Conservation (phyloP, 2,329 filamentous ascomycete genomes). For the Neofusicoccum sp. region DNA sequence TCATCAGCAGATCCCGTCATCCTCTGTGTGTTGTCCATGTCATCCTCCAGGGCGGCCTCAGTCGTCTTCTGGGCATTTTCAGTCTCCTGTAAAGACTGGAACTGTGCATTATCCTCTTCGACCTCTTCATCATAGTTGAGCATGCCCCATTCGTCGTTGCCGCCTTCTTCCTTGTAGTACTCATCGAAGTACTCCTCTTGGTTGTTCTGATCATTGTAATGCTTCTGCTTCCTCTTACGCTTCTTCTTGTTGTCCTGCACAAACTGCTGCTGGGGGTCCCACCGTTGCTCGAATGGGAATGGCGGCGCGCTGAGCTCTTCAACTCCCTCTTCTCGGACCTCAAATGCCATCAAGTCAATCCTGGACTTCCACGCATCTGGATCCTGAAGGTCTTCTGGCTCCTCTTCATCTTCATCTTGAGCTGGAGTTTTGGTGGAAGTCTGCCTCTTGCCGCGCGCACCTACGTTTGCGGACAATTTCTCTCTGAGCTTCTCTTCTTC, state of each 20-base stretch:
- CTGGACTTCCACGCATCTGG: slow-evolving; percentile 72
- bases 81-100: slow-evolving; percentile 30
- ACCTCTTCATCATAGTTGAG: slow-evolving; percentile 38
- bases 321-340: slow-evolving; percentile 66
- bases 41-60: slow-evolving; percentile 37
- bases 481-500: slow-evolving; percentile 67
- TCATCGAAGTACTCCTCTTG: slow-evolving; percentile 29
- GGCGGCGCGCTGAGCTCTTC: slow-evolving; percentile 70
- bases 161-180: slow-evolving; percentile 35
- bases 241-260: slow-evolving; percentile 56
- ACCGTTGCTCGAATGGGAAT: slow-evolving; percentile 87
- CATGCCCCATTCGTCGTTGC: slow-evolving; percentile 17
- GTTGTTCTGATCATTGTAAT: slow-evolving; percentile 28
- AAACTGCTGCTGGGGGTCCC: slow-evolving; percentile 74
- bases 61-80: slow-evolving; percentile 29
- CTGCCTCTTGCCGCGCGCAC: slow-evolving; percentile 22
- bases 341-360: slow-evolving; percentile 76
- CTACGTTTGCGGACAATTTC: slow-evolving; percentile 48
- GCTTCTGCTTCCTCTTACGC: slow-evolving; percentile 46
- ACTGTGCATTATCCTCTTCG: slow-evolving; percentile 31
- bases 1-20: no score
- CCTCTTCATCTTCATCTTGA: slow-evolving; percentile 26
- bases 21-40: no score
- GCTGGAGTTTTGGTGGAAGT: slow-evolving; percentile 17
- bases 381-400: slow-evolving; percentile 41